These are phyloP conservation scores for Suhomyces atakaporum DNA, from an alignment of 1,139 yeast species.

Conservation along the genomic window DNA sequence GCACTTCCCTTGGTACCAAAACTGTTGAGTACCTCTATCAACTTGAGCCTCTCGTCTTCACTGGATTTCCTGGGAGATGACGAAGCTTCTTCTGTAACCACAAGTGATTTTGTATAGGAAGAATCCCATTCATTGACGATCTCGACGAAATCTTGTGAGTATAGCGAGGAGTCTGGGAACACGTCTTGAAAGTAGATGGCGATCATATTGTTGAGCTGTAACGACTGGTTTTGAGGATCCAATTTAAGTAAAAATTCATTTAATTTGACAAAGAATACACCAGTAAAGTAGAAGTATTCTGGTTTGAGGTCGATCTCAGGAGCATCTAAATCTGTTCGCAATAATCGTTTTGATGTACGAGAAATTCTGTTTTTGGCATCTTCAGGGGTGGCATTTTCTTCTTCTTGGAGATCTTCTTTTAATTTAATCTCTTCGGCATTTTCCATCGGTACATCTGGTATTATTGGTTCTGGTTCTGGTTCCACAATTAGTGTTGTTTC, in stretches of 20 bases:
- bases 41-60: conserved; percentile 36
- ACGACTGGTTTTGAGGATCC: conserved; percentile 1
- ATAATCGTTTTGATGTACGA: conserved; percentile 43
- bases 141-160: conserved; percentile 28
- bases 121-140: conserved; percentile 29
- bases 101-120: conserved; percentile 17
- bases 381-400: not conserved
- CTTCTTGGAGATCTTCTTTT: conserved; percentile 23
- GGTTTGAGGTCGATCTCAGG: conserved; percentile 23
- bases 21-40: conserved; percentile 40
- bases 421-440: conserved; percentile 11
- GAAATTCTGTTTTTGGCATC: conserved; percentile 20
- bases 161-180: conserved; percentile 7
- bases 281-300: conserved; percentile 29
- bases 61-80: conserved; percentile 17
- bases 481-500: no score
- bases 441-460: no score
- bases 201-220: conserved; percentile 23
- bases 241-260: conserved; percentile 19
- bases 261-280: conserved; percentile 23
- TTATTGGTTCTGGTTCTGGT: no score
- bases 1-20: conserved; percentile 30
- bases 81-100: conserved; percentile 16
- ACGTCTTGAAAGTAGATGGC: conserved; percentile 19
- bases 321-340: conserved; percentile 27